Conservation (phyloP, 352 stramenopile species). For the Globisporangium echinulatum region DNA sequence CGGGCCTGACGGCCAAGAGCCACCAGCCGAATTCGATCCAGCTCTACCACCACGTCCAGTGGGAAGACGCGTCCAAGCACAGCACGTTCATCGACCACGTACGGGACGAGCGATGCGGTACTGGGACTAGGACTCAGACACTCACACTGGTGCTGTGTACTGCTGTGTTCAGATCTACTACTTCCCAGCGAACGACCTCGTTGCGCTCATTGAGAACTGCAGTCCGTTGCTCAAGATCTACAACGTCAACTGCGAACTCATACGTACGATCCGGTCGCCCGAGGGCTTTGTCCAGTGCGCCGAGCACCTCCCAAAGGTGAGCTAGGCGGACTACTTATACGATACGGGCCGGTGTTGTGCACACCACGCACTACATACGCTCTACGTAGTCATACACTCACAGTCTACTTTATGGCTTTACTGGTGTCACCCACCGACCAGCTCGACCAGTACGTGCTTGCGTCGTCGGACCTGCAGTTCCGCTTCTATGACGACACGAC, state of each 20-base stretch:
- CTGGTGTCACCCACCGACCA: conserved; percentile 7
- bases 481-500: conserved; percentile 80
- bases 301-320: conserved; percentile 61
- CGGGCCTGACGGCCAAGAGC: conserved; percentile 70
- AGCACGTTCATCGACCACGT: conserved; percentile 75
- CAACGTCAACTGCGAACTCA: conserved; percentile 69
- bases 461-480: conserved; percentile 74
- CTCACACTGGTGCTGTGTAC: no score
- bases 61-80: conserved; percentile 84
- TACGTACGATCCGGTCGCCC: conserved; percentile 48
- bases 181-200: conserved; percentile 56
- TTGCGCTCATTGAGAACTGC: conserved; percentile 74
- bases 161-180: conserved; percentile 55
- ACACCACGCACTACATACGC: no score
- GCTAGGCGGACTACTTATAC: no score
- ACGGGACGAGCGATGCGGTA: not conserved
- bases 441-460: conserved; percentile 72
- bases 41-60: conserved; percentile 68
- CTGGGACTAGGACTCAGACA: no score
- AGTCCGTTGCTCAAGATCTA: conserved; percentile 78
- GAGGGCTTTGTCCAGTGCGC: conserved; percentile 76
- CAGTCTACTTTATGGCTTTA: not conserved
- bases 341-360: no score
- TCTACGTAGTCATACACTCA: no score
- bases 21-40: conserved; percentile 87